Conservation (phyloP, 805 yeast species). For the Candida dajiaensis region DNA sequence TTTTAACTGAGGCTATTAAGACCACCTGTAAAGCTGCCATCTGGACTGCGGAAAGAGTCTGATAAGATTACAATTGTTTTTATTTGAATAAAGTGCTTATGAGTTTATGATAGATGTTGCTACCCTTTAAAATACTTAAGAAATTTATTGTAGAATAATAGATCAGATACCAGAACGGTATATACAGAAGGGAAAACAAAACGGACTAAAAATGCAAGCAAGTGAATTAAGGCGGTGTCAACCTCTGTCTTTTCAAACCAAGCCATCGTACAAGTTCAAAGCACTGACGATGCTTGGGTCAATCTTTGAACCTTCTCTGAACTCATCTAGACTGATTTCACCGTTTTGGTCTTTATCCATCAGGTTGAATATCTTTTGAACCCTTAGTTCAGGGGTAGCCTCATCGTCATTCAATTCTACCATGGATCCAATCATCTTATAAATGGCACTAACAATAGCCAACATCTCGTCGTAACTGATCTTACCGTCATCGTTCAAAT, state of each 20-base stretch:
- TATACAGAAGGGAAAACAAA: neutral
- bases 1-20: constrained; percentile 85
- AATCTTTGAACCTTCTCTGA: constrained; percentile 69
- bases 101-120: neutral
- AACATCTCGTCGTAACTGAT: constrained; percentile 76
- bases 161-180: neutral
- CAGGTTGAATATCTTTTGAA: constrained; percentile 68
- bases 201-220: neutral
- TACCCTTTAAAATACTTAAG: neutral
- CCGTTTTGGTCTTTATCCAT: constrained; percentile 69
- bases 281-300: constrained; percentile 77
- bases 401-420: constrained; percentile 85
- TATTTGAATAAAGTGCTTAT: neutral
- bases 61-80: neutral
- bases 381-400: constrained; percentile 84
- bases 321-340: constrained; percentile 75
- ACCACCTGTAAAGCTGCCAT: constrained; percentile 82
- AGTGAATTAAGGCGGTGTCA: neutral
- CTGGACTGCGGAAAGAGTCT: constrained; percentile 83
- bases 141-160: neutral
- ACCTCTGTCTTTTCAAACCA: constrained; percentile 40
- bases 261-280: constrained; percentile 71
- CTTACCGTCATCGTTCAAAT: constrained; percentile 71
- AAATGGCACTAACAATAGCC: constrained; percentile 73
- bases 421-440: constrained; percentile 95